phyloP scores from a whole-genome alignment of 1,284 basidiomycete genomes.

The Sporisorium scitamineum region DNA sequence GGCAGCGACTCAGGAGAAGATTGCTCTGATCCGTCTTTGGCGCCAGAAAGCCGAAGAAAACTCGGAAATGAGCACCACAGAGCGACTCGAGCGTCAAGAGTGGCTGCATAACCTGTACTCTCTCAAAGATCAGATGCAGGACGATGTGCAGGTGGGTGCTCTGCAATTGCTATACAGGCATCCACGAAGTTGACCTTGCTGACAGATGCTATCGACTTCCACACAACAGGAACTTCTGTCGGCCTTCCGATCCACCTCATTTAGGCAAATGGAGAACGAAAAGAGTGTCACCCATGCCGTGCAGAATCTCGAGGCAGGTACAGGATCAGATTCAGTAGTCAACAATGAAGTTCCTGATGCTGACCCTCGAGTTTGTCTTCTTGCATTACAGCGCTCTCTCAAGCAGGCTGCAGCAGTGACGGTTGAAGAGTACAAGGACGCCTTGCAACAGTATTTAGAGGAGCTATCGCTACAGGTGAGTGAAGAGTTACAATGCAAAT shows the following conservation, averaged over 20 bases:
- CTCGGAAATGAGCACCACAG: not conserved
- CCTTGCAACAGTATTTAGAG: not conserved
- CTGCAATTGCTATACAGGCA: no score
- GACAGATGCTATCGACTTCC: not conserved
- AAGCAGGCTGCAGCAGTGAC: not conserved
- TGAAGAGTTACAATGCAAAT: not conserved
- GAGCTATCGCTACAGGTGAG: conserved; percentile 19
- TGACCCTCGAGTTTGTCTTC: not conserved
- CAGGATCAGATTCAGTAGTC: not conserved
- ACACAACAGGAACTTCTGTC: not conserved
- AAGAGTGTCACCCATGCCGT: not conserved
- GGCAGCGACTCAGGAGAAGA: conserved; percentile 23
- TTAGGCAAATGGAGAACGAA: conserved; percentile 1
- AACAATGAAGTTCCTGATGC: not conserved
- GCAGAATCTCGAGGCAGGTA: conserved; percentile 8
- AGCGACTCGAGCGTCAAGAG: conserved; percentile 15
- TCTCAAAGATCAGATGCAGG: not conserved
- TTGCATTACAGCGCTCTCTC: conserved; percentile 3
- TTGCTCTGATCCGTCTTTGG: conserved; percentile 15
- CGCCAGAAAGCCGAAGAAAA: conserved; percentile 2
- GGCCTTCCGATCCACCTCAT: not conserved
- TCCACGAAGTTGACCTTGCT: not conserved
- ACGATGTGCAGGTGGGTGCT: conserved; percentile 11
- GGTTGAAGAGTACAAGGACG: not conserved
- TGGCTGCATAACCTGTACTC: conserved; percentile 10